Conservation (phyloP, 176 grass and related monocot genomes). For the Oryza meridionalis region DNA sequence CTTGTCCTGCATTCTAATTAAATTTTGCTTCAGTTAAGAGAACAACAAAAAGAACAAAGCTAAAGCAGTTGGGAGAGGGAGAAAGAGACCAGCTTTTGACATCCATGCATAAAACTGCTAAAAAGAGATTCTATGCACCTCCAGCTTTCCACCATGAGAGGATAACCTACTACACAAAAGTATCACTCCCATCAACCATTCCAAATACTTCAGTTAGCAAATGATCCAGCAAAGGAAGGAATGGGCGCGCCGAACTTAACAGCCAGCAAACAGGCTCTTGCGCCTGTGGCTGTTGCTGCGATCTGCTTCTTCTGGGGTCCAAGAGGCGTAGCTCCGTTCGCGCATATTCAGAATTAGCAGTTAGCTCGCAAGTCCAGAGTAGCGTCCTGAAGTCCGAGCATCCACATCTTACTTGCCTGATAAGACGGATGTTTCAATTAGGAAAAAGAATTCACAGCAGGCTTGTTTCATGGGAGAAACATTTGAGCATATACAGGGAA, state of each 20-base stretch:
- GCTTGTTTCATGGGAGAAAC: neutral
- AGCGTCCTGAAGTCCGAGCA: neutral
- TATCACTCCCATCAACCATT: constrained; percentile 50
- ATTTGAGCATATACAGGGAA: neutral
- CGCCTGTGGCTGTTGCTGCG: neutral
- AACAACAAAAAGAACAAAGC: constrained; percentile 40
- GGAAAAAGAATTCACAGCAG: neutral
- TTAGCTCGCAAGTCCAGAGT: constrained; percentile 4
- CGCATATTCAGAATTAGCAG: constrained; percentile 21
- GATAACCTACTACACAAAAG: constrained; percentile 64
- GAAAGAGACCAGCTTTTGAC: constrained; percentile 37
- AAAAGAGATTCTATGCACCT: constrained; percentile 58
- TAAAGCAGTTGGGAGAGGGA: constrained; percentile 14
- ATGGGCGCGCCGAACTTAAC: neutral
- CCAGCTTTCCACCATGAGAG: constrained; percentile 45
- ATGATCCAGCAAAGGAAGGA: constrained; percentile 25
- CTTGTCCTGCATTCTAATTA: constrained; percentile 59
- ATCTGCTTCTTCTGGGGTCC: neutral
- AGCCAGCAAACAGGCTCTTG: constrained; percentile 6
- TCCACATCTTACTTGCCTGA: constrained; percentile 47
- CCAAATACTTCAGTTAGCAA: constrained; percentile 12
- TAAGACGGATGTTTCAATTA: constrained; percentile 16
- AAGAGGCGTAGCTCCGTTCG: neutral
- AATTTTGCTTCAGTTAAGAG: constrained; percentile 51
- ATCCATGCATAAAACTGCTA: constrained; percentile 48